Conservation (phyloP, 306 rosid genomes). For the Carpinus fangiana region DNA sequence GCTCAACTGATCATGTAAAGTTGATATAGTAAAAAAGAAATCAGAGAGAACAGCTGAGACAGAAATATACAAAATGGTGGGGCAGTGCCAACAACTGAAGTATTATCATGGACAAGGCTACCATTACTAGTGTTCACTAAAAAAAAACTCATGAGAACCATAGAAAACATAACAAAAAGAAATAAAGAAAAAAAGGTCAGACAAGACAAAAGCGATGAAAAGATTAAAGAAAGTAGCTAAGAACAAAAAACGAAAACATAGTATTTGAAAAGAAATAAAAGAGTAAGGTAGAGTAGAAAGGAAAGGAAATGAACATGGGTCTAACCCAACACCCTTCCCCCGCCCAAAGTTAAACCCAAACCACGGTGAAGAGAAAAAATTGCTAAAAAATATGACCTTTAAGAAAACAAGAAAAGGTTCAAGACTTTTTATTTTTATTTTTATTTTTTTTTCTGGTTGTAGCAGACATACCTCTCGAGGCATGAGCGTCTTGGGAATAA, state of each 20-base stretch:
- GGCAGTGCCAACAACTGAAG: conserved; percentile 23
- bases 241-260: conserved; percentile 25
- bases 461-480: conserved; percentile 95
- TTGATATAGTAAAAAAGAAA: conserved; percentile 13
- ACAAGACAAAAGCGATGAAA: conserved; percentile 9
- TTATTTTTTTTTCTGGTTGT: conserved; percentile 14
- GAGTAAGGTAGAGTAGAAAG: no score
- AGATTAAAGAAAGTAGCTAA: conserved; percentile 21
- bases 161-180: background rate
- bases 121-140: conserved; percentile 10
- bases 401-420: conserved; percentile 37
- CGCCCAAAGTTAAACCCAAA: conserved; percentile 19
- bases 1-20: conserved; percentile 23
- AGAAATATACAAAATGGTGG: conserved; percentile 13
- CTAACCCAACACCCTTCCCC: background rate
- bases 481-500: conserved; percentile 99
- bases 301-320: background rate
- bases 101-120: conserved; percentile 26
- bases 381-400: conserved; percentile 16
- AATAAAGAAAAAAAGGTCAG: conserved; percentile 14
- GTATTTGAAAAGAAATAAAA: background rate
- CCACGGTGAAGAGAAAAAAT: conserved; percentile 24
- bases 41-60: conserved; percentile 19
- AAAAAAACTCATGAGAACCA: conserved; percentile 9
- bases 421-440: conserved; percentile 36